Conservation (phyloP, 768 basidiomycete species). For the Asterophora lycoperdoides region DNA sequence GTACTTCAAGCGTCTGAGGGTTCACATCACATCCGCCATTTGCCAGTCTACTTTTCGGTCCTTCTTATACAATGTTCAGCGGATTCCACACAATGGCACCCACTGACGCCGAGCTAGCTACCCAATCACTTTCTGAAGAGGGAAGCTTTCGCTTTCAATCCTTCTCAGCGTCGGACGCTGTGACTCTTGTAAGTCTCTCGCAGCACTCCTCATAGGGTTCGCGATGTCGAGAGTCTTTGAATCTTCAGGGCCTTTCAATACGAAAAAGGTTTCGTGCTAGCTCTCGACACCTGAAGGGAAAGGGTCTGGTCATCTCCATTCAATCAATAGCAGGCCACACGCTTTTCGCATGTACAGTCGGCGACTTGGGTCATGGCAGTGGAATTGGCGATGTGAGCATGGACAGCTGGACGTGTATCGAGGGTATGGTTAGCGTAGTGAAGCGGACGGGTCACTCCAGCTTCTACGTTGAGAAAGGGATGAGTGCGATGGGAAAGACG, state of each 20-base stretch:
- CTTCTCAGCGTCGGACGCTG: slow-evolving; percentile 74
- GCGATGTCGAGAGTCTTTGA: neutral
- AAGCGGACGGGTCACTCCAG: slow-evolving; percentile 79
- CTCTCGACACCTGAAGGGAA: slow-evolving; percentile 67
- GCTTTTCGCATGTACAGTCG: slow-evolving; percentile 79
- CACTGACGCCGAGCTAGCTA: slow-evolving; percentile 69
- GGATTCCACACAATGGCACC: slow-evolving; percentile 59
- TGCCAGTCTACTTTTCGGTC: neutral
- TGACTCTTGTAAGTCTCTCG: slow-evolving; percentile 52
- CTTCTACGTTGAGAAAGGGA: slow-evolving; percentile 83
- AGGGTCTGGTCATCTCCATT: slow-evolving; percentile 77
- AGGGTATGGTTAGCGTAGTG: slow-evolving; percentile 78
- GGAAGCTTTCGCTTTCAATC: slow-evolving; percentile 63
- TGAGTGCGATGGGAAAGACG: slow-evolving; percentile 78
- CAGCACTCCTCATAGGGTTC: neutral
- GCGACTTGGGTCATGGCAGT: slow-evolving; percentile 64
- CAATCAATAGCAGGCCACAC: slow-evolving; percentile 77
- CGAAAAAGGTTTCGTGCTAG: slow-evolving; percentile 80
- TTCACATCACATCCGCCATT: neutral
- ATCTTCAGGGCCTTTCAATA: slow-evolving; percentile 56
- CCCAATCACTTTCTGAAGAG: slow-evolving; percentile 69
- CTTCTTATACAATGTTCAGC: slow-evolving; percentile 48
- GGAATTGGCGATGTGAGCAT: slow-evolving; percentile 74
- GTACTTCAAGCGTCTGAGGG: neutral
- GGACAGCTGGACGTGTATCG: slow-evolving; percentile 75